These are phyloP conservation scores for Bipolaris zeicola DNA, from an alignment of 2,329 filamentous ascomycete genomes.

Conservation along the genomic window DNA sequence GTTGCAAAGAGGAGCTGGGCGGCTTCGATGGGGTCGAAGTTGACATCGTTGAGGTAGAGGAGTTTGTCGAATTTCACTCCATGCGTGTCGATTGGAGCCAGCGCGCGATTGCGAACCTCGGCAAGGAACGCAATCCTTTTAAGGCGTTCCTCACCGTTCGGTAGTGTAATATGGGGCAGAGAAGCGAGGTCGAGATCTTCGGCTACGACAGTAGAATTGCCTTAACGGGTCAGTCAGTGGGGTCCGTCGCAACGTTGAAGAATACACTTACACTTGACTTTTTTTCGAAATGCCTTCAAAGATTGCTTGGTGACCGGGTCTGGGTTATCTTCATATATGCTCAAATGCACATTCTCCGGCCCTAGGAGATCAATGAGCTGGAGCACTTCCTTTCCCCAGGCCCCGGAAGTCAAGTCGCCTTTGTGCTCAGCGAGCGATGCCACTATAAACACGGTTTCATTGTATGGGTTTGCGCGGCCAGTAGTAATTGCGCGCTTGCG, in stretches of 20 bases:
- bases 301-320: constrained; percentile 62
- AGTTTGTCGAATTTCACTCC: constrained; percentile 64
- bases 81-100: constrained; percentile 64
- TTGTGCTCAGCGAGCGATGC: constrained; percentile 70
- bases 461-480: constrained; percentile 57
- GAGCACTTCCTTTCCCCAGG: constrained; percentile 67
- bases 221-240: constrained; percentile 38
- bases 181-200: constrained; percentile 63
- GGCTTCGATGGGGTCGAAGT: constrained; percentile 64
- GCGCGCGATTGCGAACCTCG: constrained; percentile 72
- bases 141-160: constrained; percentile 65
- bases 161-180: constrained; percentile 65
- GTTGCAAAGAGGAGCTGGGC: constrained; percentile 69
- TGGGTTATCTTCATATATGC: constrained; percentile 75
- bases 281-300: constrained; percentile 59
- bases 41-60: constrained; percentile 70
- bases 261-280: constrained; percentile 50
- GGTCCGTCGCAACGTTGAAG: not conserved
- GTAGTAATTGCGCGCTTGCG: constrained; percentile 42
- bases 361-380: constrained; percentile 70
- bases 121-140: constrained; percentile 78
- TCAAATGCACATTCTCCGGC: constrained; percentile 70
- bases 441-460: constrained; percentile 75
- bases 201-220: constrained; percentile 59
- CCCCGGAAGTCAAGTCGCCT: constrained; percentile 64